Base-by-base conservation (phyloP, 768 basidiomycete genomes). In the Rhodotorula paludigena region DNA sequence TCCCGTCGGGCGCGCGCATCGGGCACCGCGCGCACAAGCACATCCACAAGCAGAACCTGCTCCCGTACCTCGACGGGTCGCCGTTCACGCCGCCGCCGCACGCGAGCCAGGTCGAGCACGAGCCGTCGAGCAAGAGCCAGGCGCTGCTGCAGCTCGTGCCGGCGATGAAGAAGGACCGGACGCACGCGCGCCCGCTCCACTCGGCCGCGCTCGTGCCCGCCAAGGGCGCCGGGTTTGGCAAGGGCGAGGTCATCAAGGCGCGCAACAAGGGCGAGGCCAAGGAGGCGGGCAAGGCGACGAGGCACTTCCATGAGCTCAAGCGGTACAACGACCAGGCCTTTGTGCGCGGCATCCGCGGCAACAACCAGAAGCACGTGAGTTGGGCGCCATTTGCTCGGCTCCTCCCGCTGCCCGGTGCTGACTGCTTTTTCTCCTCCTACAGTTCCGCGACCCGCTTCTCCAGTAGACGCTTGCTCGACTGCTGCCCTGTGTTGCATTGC, bases 201-300 rank as follows among this genome's bases (percentile, higher is more conserved):
- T 85, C 87, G 0, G 89, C 87, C 1, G 54, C 54, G 54, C 82
- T 98, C 48, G 86, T 99, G 3, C 90, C 94, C 0, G 80, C 85
- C 20, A 87, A 83, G 73, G 92, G 90, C 44, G 92, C 93, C 33
- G 90, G 90, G 5, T 92, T 83, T 75, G 93, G 93, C 3, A 80
- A 90, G 2, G 86, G 84, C 14, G 85, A 90, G 39, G 88, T 92
- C 16, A 84, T 97, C 68, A 90, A 87, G 77, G 94, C 92, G 30
- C 83, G 91, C 58, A 98, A 98, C 80, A 83, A 83, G n/a, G 96
- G 96, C 4, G 94, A 98, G 80, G 96, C 96, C 21, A 84, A 84
- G 71, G 88, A 97, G 78, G 94, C 94, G 30, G 90, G 87, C 21
- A 83, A 90, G 53, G 90, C 93, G 78, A 84, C 90, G 2, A 82